phyloP scores from a whole-genome alignment of 768 basidiomycete genomes.

The Leccinum truebloodii region DNA sequence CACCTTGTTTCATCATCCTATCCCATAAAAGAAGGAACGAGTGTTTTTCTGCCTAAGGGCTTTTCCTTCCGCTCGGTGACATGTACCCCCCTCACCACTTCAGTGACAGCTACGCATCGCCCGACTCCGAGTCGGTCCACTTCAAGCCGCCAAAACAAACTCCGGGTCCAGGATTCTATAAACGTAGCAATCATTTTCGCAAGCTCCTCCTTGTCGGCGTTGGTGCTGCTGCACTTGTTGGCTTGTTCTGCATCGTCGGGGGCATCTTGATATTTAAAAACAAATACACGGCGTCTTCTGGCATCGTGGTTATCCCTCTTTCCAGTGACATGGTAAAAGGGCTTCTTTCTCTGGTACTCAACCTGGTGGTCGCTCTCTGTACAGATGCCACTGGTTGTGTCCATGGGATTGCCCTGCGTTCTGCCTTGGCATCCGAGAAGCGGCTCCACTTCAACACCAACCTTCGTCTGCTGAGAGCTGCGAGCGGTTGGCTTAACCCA shows the following conservation, averaged over 20 bases:
- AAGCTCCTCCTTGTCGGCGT: slow-evolving; percentile 27
- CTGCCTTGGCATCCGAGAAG: slow-evolving; percentile 27
- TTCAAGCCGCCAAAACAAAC: slow-evolving; percentile 22
- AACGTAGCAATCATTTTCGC: slow-evolving; percentile 29
- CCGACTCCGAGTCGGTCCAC: slow-evolving; percentile 25
- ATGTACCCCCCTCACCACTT: slow-evolving; percentile 7
- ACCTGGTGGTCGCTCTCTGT: slow-evolving; percentile 28
- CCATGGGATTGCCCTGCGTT: slow-evolving; percentile 31
- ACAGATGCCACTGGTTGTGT: slow-evolving; percentile 32
- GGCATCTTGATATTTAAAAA: slow-evolving; percentile 28
- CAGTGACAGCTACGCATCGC: slow-evolving; percentile 11
- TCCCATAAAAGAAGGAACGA: no score
- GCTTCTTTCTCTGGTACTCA: slow-evolving; percentile 25
- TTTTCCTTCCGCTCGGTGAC: background rate
- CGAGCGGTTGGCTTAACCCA: slow-evolving; percentile 18
- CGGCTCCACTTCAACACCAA: slow-evolving; percentile 32
- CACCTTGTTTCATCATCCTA: background rate
- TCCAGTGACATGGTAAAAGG: slow-evolving; percentile 14
- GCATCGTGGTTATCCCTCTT: slow-evolving; percentile 18
- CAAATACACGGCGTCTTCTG: no score
- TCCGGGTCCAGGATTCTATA: slow-evolving; percentile 29
- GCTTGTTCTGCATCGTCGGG: slow-evolving; percentile 24
- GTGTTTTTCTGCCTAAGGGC: fast-evolving
- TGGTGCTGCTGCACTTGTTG: slow-evolving; percentile 22
- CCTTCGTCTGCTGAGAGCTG: slow-evolving; percentile 30